Conservation (phyloP, 768 basidiomycete species). For the Pholiota conissans region DNA sequence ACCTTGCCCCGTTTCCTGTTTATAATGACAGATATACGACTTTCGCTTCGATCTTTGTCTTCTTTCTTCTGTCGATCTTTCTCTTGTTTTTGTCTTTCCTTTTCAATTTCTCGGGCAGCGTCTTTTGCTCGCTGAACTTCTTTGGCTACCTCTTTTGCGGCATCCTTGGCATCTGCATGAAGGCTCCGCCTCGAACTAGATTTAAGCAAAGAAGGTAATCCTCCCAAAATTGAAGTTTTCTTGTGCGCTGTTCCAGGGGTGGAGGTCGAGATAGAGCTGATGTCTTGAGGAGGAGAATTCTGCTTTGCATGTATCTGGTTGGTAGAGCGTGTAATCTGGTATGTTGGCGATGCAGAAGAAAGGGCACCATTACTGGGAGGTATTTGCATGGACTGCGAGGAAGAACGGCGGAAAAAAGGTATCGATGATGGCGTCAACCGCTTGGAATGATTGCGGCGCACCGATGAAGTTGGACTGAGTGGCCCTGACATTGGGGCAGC, state of each 20-base stretch:
- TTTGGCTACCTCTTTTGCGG: conserved; percentile 40
- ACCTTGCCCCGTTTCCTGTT: conserved; percentile 93
- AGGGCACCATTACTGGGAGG: conserved; percentile 41
- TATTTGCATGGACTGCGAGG: conserved; percentile 83
- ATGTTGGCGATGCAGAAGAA: conserved; percentile 51
- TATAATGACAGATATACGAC: conserved; percentile 85
- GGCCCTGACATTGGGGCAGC: conserved; percentile 57
- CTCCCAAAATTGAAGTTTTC: conserved; percentile 83
- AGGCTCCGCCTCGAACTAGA: conserved; percentile 83
- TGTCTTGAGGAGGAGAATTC: conserved; percentile 54
- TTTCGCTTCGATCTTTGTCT: conserved; percentile 88
- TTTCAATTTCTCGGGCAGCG: conserved; percentile 3
- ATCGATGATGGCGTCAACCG: conserved; percentile 91
- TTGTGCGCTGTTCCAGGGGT: conserved; percentile 64
- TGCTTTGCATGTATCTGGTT: conserved; percentile 43
- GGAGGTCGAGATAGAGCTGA: conserved; percentile 50
- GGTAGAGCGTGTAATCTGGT: conserved; percentile 25
- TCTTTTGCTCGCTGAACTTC: conserved; percentile 22
- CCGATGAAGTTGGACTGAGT: conserved; percentile 71
- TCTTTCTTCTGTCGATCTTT: conserved; percentile 67
- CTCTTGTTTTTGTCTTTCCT: conserved; percentile 6
- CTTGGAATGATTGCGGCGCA: conserved; percentile 70
- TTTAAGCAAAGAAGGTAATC: conserved; percentile 81
- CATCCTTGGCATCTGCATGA: conserved; percentile 66
- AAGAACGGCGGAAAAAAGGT: conserved; percentile 91